Evolutionary conservation across 2,329 filamentous ascomycete species (phyloP).

Genomic region (Dactylellina parvicollis): DNA sequence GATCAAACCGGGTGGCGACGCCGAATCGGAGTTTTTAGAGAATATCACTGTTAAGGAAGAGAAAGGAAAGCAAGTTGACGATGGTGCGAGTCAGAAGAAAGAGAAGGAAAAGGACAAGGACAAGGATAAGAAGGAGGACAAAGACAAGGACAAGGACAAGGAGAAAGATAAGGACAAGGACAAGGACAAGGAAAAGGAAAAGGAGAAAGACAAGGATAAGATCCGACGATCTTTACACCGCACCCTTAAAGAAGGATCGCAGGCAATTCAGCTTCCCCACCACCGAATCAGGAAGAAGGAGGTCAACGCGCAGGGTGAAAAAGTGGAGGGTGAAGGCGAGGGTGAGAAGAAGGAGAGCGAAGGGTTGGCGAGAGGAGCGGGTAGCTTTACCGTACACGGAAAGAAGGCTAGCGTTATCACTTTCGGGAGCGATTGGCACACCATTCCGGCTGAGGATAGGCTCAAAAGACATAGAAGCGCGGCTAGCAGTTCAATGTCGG

Average conservation of each 20-base stretch:
- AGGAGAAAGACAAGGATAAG: conserved; percentile 64
- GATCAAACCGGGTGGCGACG: conserved; percentile 53
- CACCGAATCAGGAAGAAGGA: conserved; percentile 74
- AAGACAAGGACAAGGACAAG: conserved; percentile 65
- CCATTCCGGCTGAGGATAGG: conserved; percentile 77
- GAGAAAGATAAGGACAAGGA: conserved; percentile 59
- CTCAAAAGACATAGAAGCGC: conserved; percentile 69
- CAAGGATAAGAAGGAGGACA: conserved; percentile 59
- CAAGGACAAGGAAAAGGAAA: conserved; percentile 57
- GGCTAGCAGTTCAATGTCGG: conserved; percentile 31
- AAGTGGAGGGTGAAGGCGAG: conserved; percentile 69
- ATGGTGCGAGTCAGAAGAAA: too few species aligned
- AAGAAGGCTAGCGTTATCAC: conserved; percentile 98
- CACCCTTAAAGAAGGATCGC: conserved; percentile 83
- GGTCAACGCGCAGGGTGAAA: conserved; percentile 68
- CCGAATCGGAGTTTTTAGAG: conserved; percentile 50
- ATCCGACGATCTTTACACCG: conserved; percentile 87
- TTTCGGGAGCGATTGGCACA: conserved; percentile 91
- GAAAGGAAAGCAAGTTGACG: too few species aligned
- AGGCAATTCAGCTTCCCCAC: conserved; percentile 66
- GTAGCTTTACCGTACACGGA: conserved; percentile 91
- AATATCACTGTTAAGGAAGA: conserved; percentile 51
- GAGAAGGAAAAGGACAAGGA: conserved; percentile 57
- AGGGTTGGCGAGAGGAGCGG: conserved; percentile 78
- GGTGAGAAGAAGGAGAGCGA: conserved; percentile 70